Evolutionary conservation across 2,329 filamentous ascomycete genomes (phyloP), one percentile per base, ranked within the genome.

Genomic region (Periglandula ipomoeae): DNA sequence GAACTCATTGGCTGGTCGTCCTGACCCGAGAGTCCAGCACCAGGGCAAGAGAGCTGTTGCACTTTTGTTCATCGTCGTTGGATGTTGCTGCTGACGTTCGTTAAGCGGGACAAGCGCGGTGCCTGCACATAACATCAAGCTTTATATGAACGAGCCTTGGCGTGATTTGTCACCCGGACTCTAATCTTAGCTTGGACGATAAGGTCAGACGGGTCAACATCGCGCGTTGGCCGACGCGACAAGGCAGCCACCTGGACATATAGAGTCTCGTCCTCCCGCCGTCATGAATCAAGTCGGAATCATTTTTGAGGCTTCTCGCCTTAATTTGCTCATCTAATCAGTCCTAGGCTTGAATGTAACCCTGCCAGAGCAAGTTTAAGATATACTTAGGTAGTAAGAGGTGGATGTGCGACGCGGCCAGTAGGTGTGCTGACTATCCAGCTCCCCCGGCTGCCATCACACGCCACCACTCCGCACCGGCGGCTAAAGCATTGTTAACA

Each of bases 91-190:
- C 22, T 41, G 13, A 22, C 8, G 4, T 4, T 26, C 17, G 11
- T 37, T 11, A 27, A 22, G 47, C 23, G 40, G 11, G 10, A 44
- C 40, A 48, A 48, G 47, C 32, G 40, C 46, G 27, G 19, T 20
- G 17, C n/a, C 19, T 19, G 19, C 38, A 41, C n/a, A 11, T 11
- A 9, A 19, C 32, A 13, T 5, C 3, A 13, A 32, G 30, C 30
- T 32, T 8, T 5, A 15, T 4, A 32, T 15, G 10, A 32, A 32
- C n/a, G n/a, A 15, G 15, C 30, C 30, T 32, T 13, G 11, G 9
- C 15, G 11, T 10, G 9, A 32, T 32, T 5, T 32, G n/a, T n/a
- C n/a, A n/a, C n/a, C n/a, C n/a, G n/a, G n/a, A n/a, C n/a, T n/a
- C n/a, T n/a, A n/a, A n/a, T n/a, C n/a, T n/a, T n/a, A n/a, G n/a